Base-by-base conservation (phyloP, 331 rosid genomes). In the Quercus tomentella region DNA sequence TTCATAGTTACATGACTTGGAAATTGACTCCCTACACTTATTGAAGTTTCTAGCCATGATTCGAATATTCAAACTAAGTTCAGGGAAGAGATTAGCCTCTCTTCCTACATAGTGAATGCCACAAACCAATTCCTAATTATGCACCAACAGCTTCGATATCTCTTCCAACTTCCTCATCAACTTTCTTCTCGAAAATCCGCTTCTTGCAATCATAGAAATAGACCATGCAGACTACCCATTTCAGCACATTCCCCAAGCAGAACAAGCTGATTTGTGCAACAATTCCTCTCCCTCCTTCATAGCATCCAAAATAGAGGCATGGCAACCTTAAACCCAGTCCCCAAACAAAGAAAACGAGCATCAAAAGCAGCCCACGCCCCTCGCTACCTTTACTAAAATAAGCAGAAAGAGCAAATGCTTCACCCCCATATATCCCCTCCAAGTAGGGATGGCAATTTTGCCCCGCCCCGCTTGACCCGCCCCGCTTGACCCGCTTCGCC, bases 151-250 rank as follows among this genome's bases (percentile, higher is more conserved):
- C 75, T 74, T 73, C 73, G 77, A 77, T 67, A 33, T 14, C 73
- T 62, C 65, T 65, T 43, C 79, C 82, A 43, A 49, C 49, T 79
- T 80, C 87, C 71, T 49, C 80, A 76, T 83, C 94, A 75, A 71
- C 77, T 74, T 51, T 80, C 90, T 82, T 89, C 85, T 82, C 87
- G 58, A 82, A 6, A 56, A 82, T 74, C 35, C 82, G 49, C 72
- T 76, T 87, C 83, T 91, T 87, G 80, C 92, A 85, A 65, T 89
- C 86, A 79, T 74, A 41, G 82, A 84, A 90, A 82, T 93, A 90
- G 43, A 87, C 76, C 70, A 86, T 43, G 62, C 81, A 88, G 16
- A 76, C 83, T 52, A 91, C 86, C 92, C 93, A 90, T 87, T 89
- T 90, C 54, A 87, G 55, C 52, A 86, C 81, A 80, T 89, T 86